phyloP scores from a whole-genome alignment of 2,329 filamentous ascomycete species.

The Paramyrothecium sp. region DNA sequence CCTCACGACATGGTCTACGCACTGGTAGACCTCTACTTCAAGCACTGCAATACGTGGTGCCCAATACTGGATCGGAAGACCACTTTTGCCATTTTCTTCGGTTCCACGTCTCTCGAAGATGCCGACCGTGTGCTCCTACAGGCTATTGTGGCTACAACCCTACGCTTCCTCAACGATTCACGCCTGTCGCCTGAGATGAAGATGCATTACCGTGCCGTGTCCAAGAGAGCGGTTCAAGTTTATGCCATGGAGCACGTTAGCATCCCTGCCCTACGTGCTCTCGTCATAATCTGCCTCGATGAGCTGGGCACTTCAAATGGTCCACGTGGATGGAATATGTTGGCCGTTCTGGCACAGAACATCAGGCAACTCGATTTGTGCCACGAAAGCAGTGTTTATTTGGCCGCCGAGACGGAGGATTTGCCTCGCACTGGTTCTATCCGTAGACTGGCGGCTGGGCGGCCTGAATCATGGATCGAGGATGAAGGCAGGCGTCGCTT shows the following conservation, averaged over 20 bases:
- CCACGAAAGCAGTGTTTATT: constrained; percentile 35
- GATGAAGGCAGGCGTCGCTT: constrained; percentile 40
- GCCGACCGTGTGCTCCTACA: constrained; percentile 38
- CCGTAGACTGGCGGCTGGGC: constrained; percentile 29
- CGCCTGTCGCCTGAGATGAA: constrained; percentile 34
- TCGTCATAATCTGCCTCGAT: constrained; percentile 40
- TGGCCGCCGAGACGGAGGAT: constrained; percentile 29
- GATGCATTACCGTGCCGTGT: constrained; percentile 35
- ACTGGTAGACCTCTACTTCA: constrained; percentile 61
- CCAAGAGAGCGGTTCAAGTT: constrained; percentile 36
- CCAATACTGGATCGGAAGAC: constrained; percentile 43
- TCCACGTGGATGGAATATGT: constrained; percentile 39
- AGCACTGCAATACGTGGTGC: constrained; percentile 62
- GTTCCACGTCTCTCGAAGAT: constrained; percentile 36
- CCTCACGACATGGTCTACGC: constrained; percentile 60
- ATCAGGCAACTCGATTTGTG: constrained; percentile 36
- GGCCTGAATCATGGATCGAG: constrained; percentile 42
- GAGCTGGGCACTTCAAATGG: constrained; percentile 42
- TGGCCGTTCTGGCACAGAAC: constrained; percentile 36
- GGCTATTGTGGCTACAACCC: constrained; percentile 41
- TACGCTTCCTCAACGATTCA: constrained; percentile 39
- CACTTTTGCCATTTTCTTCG: constrained; percentile 37
- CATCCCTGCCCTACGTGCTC: constrained; percentile 34
- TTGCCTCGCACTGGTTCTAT: constrained; percentile 31
- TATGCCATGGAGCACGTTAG: constrained; percentile 41